Evolutionary conservation across 1,284 basidiomycete genomes (phyloP), one percentile per base, ranked within the genome.

Genomic region (Ganoderma resinaceum): DNA sequence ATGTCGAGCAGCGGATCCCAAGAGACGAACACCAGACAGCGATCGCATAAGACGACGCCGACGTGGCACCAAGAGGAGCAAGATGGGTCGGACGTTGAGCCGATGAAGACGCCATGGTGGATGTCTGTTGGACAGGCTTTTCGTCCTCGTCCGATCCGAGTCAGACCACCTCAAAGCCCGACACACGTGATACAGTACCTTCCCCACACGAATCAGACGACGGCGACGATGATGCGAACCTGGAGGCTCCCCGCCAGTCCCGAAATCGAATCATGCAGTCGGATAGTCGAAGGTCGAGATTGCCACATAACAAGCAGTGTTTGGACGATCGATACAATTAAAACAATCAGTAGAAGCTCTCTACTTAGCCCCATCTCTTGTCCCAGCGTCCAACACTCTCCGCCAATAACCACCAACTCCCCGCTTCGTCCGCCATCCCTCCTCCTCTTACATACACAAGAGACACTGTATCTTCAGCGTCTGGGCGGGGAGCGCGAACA

Each of bases 371-470:
- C 76, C 74, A 76, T 64, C 76, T 63, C n/a, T 68, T 67, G 49
- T 79, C 78, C 73, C 73, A 77, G 49, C 72, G 68, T 18, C 78
- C 77, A 8, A 78, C 66, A 52, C 73, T 76, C 61, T 79, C 77
- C 6, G 74, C 77, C 26, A 76, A 38, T 1, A 72, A 49, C 76
- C 76, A 79, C 37, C 63, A 67, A 7, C 61, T 14, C 0, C 46
- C 33, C n/a, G 18, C 53, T 8, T 40, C 8, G 11, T 20, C 23
- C 4, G 26, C 42, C 5, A 43, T 38, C 2, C 46, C 38, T 20
- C 61, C 61, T 18, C 71, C 67, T 31, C 61, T 67, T 29, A 61
- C 60, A 26, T 76, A 57, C 4, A 79, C 37, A 18, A 78, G 14
- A 7, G 70, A 70, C 75, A 74, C 74, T 0, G 73, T 75, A 60